Percentiles rank a stretch among this genome's conserved stretches.
Evolutionary conservation across 108 stramenopile species (phyloP).

Genomic region (Heterococcus sp.): DNA sequence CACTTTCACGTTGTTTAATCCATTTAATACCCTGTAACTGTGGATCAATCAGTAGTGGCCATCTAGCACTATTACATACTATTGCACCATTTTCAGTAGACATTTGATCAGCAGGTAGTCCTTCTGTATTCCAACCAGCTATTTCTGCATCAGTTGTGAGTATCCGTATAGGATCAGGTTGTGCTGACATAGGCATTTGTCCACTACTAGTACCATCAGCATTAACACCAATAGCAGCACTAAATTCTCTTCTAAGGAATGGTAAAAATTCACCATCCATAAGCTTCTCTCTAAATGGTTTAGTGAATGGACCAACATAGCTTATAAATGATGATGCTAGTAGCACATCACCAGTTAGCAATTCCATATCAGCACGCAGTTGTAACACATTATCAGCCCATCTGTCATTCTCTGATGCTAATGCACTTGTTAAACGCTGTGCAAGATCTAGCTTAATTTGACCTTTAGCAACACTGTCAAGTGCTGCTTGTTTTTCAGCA

Average conservation of each 20-base stretch:
- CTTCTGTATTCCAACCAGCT: slow-evolving; percentile 64
- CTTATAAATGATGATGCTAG: slow-evolving; percentile 70
- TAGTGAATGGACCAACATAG: slow-evolving; percentile 74
- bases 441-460: slow-evolving; percentile 72
- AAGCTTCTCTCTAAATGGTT: slow-evolving; percentile 63
- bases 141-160: slow-evolving; percentile 58
- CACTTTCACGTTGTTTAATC: slow-evolving; percentile 61
- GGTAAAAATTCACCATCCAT: slow-evolving; percentile 64
- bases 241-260: slow-evolving; percentile 60
- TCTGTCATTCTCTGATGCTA: slow-evolving; percentile 75
- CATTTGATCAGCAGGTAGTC: slow-evolving; percentile 60
- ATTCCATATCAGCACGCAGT: slow-evolving; percentile 57
- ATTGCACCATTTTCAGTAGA: slow-evolving; percentile 67
- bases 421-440: slow-evolving; percentile 69
- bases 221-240: slow-evolving; percentile 2
- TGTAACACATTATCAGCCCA: slow-evolving; percentile 67
- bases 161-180: slow-evolving; percentile 27
- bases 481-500: slow-evolving; percentile 63
- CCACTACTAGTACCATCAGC: slow-evolving; percentile 24
- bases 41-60: slow-evolving; percentile 79
- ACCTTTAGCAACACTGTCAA: slow-evolving; percentile 61
- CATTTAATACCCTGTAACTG: slow-evolving; percentile 71
- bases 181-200: slow-evolving; percentile 5
- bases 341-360: slow-evolving; percentile 74
- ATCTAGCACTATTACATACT: slow-evolving; percentile 64